phyloP scores from a whole-genome alignment of 208 protist species.

The Leishmania arabica region DNA sequence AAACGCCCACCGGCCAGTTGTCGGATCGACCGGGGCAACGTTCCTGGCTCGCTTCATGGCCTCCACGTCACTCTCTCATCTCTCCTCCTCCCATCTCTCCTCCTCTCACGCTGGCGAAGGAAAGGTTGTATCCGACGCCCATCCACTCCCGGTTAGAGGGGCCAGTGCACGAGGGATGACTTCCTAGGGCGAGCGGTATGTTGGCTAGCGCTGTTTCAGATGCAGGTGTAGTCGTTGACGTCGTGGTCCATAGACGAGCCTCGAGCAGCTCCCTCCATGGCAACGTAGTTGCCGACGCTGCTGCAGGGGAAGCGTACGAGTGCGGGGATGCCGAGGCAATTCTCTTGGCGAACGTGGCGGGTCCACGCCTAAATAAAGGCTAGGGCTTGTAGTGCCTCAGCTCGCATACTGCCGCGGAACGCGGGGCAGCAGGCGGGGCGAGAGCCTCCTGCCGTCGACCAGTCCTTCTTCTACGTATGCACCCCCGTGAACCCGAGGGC shows the following conservation, averaged over 20 bases:
- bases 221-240: constrained; percentile 19
- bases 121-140: not conserved
- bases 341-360: constrained; percentile 2
- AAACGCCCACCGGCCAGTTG: too few relatives aligned
- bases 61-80: too few relatives aligned
- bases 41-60: too few relatives aligned
- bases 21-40: too few relatives aligned
- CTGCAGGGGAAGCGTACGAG: constrained; percentile 16
- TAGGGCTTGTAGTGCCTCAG: not conserved
- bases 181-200: not conserved
- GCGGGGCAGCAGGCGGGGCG: not conserved
- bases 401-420: not conserved
- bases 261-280: constrained; percentile 3
- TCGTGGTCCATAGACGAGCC: constrained; percentile 8
- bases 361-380: not conserved
- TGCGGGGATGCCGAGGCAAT: constrained; percentile 1
- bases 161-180: not conserved
- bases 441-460: not conserved
- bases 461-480: constrained; percentile 45
- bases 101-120: not conserved
- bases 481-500: constrained; percentile 32
- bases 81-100: too few relatives aligned
- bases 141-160: not conserved
- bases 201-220: constrained; percentile 16
- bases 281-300: constrained; percentile 1